Percentiles rank a stretch among this genome's conserved stretches.
Conservation (phyloP, 805 yeast genomes). For the Brettanomyces custersianus region DNA sequence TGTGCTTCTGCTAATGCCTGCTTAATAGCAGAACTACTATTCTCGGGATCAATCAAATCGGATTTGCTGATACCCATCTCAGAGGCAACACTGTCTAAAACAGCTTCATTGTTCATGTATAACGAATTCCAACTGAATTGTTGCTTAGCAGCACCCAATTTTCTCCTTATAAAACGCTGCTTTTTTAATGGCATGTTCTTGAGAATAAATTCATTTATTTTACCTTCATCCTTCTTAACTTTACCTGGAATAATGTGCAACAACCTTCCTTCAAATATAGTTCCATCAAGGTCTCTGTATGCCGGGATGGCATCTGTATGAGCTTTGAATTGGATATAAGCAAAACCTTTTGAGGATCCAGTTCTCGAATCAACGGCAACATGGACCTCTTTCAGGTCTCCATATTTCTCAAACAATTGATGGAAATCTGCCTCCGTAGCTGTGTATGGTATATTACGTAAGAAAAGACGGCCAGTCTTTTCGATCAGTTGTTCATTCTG, state of each 20-base stretch:
- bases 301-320: constrained; percentile 72
- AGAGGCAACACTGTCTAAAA: constrained; percentile 78
- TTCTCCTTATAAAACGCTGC: constrained; percentile 76
- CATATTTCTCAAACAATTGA: constrained; percentile 55
- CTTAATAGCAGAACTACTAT: constrained; percentile 81
- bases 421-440: constrained; percentile 74
- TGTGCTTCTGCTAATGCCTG: constrained; percentile 97
- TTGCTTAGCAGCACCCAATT: constrained; percentile 73
- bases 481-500: constrained; percentile 43
- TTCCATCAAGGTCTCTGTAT: constrained; percentile 66
- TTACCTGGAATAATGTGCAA: constrained; percentile 85
- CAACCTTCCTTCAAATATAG: constrained; percentile 88
- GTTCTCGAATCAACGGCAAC: constrained; percentile 86
- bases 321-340: constrained; percentile 65
- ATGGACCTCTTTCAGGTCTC: constrained; percentile 80
- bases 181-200: constrained; percentile 88
- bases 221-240: constrained; percentile 62
- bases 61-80: constrained; percentile 78
- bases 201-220: constrained; percentile 82
- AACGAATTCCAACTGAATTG: constrained; percentile 95
- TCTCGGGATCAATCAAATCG: constrained; percentile 80
- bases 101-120: constrained; percentile 86
- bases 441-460: constrained; percentile 76
- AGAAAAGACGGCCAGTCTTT: constrained; percentile 72
- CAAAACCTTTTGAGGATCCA: constrained; percentile 88